Evolutionary conservation across 805 yeast genomes (phyloP).

Genomic region (Yamadazyma philogaea): DNA sequence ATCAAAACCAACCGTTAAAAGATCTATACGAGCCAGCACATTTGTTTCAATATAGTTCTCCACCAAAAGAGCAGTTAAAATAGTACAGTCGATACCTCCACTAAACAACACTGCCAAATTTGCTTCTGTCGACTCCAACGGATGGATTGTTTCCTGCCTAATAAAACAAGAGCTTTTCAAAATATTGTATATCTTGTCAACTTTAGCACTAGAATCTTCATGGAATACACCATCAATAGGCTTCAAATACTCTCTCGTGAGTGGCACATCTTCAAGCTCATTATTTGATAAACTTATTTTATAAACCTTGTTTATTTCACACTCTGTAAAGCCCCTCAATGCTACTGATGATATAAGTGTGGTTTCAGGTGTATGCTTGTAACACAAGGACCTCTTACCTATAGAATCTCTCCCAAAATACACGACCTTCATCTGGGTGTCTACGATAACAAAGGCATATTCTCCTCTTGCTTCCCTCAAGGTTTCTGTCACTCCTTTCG

Average conservation of each 20-base stretch:
- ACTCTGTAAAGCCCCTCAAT: conserved; percentile 45
- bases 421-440: conserved; percentile 35
- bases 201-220: neutral
- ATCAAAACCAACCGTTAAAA: conserved; percentile 90
- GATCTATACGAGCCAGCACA: conserved; percentile 47
- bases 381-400: conserved; percentile 77
- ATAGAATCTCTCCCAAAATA: conserved; percentile 82
- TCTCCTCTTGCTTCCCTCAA: conserved; percentile 67
- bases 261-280: neutral
- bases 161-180: conserved; percentile 35
- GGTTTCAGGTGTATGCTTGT: conserved; percentile 15
- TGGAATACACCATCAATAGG: conserved; percentile 1
- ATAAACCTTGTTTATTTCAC: conserved; percentile 24
- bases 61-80: conserved; percentile 56
- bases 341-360: conserved; percentile 40
- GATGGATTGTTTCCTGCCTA: conserved; percentile 62
- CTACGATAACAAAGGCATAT: conserved; percentile 64
- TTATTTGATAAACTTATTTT: neutral
- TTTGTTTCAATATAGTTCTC: conserved; percentile 19
- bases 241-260: neutral
- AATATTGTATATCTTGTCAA: conserved; percentile 11
- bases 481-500: conserved; percentile 37
- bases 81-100: conserved; percentile 93
- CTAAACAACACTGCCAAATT: conserved; percentile 62
- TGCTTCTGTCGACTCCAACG: conserved; percentile 40